These are phyloP conservation scores for Spencermartinsiella ligniputridi DNA, from an alignment of 1,139 yeast species.

Conservation along the genomic window DNA sequence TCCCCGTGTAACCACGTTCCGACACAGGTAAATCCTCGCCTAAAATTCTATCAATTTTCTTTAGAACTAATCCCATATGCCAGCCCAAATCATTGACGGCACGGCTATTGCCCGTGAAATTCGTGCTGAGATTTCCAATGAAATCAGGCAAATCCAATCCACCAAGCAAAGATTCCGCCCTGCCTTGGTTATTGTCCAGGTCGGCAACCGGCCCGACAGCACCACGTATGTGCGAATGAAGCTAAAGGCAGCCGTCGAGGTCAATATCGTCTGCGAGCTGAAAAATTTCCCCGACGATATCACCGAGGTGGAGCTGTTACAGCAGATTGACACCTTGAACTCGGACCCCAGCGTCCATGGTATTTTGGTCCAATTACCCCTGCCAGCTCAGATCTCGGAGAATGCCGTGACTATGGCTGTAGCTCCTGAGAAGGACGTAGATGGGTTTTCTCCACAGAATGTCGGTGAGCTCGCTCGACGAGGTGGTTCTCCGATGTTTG, in stretches of 20 bases:
- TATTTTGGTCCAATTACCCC: conserved; percentile 83
- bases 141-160: conserved; percentile 52
- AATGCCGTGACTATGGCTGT: conserved; percentile 74
- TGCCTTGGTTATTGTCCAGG: conserved; percentile 77
- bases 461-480: conserved; percentile 90
- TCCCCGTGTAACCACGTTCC: too few species aligned
- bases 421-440: conserved; percentile 80
- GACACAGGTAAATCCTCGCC: too few species aligned
- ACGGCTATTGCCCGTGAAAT: conserved; percentile 51
- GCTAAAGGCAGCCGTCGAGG: conserved; percentile 81
- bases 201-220: conserved; percentile 86
- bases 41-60: too few species aligned
- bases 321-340: conserved; percentile 59
- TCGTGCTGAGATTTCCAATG: conserved; percentile 36
- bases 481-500: conserved; percentile 77
- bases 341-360: conserved; percentile 74
- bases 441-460: conserved; percentile 88
- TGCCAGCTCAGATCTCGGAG: conserved; percentile 81
- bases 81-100: conserved; percentile 55
- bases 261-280: conserved; percentile 68
- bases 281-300: conserved; percentile 59
- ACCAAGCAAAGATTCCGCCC: conserved; percentile 66
- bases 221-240: conserved; percentile 95
- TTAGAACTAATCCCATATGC: too few species aligned
- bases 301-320: conserved; percentile 45